phyloP scores from a whole-genome alignment of 805 yeast genomes.

The Cyberlindnera lachancei region DNA sequence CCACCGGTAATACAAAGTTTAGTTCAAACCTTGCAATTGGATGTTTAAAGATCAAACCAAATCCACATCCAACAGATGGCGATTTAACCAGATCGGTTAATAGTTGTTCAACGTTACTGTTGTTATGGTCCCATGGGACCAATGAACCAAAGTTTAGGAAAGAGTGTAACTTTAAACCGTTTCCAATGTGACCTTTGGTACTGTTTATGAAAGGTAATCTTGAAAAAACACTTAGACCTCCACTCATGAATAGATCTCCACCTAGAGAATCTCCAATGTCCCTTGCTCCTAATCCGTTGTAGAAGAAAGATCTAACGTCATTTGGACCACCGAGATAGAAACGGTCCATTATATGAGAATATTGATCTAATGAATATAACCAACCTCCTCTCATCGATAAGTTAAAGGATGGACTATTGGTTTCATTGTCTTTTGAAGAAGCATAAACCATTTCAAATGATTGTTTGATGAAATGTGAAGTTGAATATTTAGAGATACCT shows the following conservation, averaged over 20 bases:
- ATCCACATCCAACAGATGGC: conserved; percentile 48
- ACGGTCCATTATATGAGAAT: conserved; percentile 60
- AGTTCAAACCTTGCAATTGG: conserved; percentile 64
- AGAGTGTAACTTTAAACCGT: conserved; percentile 54
- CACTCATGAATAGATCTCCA: conserved; percentile 52
- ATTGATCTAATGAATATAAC: conserved; percentile 33
- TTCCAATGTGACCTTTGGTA: no score
- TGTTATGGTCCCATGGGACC: conserved; percentile 30
- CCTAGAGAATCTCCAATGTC: conserved; percentile 53
- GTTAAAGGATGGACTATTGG: conserved; percentile 37
- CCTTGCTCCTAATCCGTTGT: conserved; percentile 61
- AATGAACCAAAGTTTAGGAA: conserved; percentile 63
- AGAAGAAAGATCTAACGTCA: conserved; percentile 62
- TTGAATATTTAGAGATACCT: conserved; percentile 17
- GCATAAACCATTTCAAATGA: conserved; percentile 29
- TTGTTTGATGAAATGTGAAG: conserved; percentile 28
- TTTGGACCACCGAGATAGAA: conserved; percentile 79
- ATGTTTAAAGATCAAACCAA: conserved; percentile 54
- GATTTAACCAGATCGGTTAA: conserved; percentile 19
- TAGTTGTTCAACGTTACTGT: conserved; percentile 12
- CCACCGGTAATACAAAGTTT: conserved; percentile 54
- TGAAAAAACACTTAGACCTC: conserved; percentile 52
- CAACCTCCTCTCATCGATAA: conserved; percentile 48
- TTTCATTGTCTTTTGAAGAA: no score
- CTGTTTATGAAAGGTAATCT: conserved; percentile 47